A percentile compares a stretch with the other conserved stretches of the same genome.
Conservation (phyloP, 306 rosid genomes). For the Comarum palustre region DNA sequence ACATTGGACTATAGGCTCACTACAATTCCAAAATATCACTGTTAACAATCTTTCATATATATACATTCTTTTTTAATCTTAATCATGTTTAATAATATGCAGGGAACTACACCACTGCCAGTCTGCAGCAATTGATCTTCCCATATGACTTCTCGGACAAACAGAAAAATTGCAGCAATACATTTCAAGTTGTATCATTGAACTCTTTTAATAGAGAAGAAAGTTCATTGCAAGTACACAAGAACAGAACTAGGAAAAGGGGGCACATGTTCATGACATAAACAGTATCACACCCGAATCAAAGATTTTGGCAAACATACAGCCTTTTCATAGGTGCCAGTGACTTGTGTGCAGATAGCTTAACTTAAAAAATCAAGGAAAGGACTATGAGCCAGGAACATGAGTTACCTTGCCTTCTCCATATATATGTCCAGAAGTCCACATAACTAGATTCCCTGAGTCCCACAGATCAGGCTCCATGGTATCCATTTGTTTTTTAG, state of each 20-base stretch:
- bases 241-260: background rate
- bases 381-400: background rate
- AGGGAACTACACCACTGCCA: background rate
- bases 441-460: slow-evolving; percentile 37
- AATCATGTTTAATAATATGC: background rate
- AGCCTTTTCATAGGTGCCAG: background rate
- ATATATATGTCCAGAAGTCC: slow-evolving; percentile 91
- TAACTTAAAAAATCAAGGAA: background rate
- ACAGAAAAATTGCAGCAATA: background rate
- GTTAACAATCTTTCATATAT: background rate
- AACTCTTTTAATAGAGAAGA: background rate
- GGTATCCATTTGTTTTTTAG: slow-evolving; percentile 79
- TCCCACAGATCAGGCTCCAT: slow-evolving; percentile 64
- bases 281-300: background rate
- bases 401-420: slow-evolving; percentile 68
- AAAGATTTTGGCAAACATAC: background rate
- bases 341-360: background rate
- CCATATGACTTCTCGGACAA: background rate
- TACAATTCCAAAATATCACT: background rate
- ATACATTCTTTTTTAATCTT: background rate
- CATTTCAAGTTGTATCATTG: background rate
- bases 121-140: background rate
- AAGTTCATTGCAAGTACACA: background rate
- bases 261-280: background rate
- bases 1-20: background rate